Evolutionary conservation across 2,329 filamentous ascomycete genomes (phyloP).

Genomic region (Trichoderma gracile): DNA sequence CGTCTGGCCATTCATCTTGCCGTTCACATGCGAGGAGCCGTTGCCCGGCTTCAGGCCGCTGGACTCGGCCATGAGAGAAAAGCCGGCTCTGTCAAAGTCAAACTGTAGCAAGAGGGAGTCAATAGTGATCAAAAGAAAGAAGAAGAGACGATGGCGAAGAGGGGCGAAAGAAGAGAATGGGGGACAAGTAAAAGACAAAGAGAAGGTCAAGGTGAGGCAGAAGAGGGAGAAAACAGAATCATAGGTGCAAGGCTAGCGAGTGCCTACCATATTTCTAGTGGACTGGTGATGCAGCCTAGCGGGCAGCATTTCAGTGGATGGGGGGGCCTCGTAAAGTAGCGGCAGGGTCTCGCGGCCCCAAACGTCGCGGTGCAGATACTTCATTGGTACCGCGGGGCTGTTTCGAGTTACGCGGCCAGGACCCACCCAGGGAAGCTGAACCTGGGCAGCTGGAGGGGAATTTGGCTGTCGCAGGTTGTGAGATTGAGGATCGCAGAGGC

Average conservation of each 20-base stretch:
- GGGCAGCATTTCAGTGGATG: conserved; percentile 17
- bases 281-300: conserved; percentile 23
- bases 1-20: conserved; percentile 38
- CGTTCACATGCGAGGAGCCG: conserved; percentile 42
- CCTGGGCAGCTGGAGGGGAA: conserved; percentile 9
- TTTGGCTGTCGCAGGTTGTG: neutral
- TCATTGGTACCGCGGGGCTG: conserved; percentile 13
- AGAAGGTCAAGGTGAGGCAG: neutral
- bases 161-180: neutral
- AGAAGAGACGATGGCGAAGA: neutral
- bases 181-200: neutral
- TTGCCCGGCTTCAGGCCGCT: conserved; percentile 42
- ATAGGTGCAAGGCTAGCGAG: conserved; percentile 1
- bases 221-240: conserved; percentile 15
- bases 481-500: neutral
- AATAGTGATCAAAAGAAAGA: conserved; percentile 11
- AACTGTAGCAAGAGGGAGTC: neutral
- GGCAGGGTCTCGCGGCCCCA: conserved; percentile 12
- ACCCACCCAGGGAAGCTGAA: neutral
- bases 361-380: conserved; percentile 14
- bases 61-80: conserved; percentile 41
- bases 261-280: conserved; percentile 25
- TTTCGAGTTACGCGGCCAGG: neutral
- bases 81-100: conserved; percentile 28
- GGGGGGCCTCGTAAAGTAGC: conserved; percentile 19